Base-by-base conservation (phyloP, 1,284 basidiomycete species). In the Ustilago vetiveriae region DNA sequence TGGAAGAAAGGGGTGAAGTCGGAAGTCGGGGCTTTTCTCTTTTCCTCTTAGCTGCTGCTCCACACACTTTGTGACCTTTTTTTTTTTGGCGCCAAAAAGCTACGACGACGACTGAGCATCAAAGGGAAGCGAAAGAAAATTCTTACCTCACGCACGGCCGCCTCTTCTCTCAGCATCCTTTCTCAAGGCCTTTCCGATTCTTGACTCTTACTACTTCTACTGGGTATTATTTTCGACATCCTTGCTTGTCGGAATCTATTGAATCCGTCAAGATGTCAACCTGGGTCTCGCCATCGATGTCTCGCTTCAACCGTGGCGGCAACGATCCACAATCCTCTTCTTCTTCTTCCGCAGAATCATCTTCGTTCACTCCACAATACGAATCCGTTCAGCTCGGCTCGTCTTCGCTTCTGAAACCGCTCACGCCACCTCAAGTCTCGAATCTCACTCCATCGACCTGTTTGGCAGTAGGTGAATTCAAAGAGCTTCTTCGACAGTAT, bases 401-500 rank as follows among this genome's bases (percentile, higher is more conserved):
- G 0, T 52, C 53, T 10, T 58, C 55, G 23, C 46, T 69, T 5
- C 43, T 59, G 24, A 53, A 58, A 42, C 66, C 66, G 1, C 46
- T 62, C 8, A 63, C 66, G 3, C 59, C 66, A 27, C 54, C 59
- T 3, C 38, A 22, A 19, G 75, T 79, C 1, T 52, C 44, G 11
- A 72, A 79, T 35, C 47, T 79, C 19, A 67, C 59, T 1, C 62
- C 73, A 1, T 55, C 55, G 1, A 58, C 66, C 3, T 79, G 77
- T 51, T 49, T 79, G 4, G 60, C 68, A 4, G 49, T 79, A 3
- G 40, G 56, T n/a, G 69, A 76, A 19, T 79, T 79, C 53, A 69
- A 72, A 43, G 73, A 75, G 21, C 65, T 80, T 7, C 59, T 80
- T 16, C 67, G 75, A 3, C 72, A 78, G 50, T 79, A 79, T 23